Conservation (phyloP, 805 yeast species). For the Ogataea methylovora region DNA sequence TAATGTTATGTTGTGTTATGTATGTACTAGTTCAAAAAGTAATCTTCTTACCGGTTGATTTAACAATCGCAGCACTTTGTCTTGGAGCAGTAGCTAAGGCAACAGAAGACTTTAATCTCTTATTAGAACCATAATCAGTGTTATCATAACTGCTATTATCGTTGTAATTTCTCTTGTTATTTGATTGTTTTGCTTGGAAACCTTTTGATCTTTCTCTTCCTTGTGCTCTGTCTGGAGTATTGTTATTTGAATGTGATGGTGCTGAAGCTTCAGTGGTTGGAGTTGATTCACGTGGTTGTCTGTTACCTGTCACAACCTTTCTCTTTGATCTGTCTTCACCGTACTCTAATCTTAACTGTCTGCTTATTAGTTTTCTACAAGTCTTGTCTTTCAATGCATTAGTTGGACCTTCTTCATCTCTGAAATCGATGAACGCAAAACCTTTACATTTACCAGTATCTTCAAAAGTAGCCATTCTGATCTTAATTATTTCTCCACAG, state of each 20-base stretch:
- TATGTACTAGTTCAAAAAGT: slow-evolving; percentile 62
- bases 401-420: slow-evolving; percentile 73
- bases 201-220: slow-evolving; percentile 15
- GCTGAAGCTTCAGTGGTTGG: slow-evolving; percentile 1
- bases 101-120: slow-evolving; percentile 66
- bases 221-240: slow-evolving; percentile 5
- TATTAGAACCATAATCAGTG: slow-evolving; percentile 22
- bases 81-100: slow-evolving; percentile 87
- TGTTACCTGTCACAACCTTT: slow-evolving; percentile 15
- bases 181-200: slow-evolving; percentile 17
- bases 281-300: not conserved
- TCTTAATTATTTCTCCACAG: slow-evolving; percentile 77
- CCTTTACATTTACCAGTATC: slow-evolving; percentile 97
- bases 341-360: slow-evolving; percentile 78
- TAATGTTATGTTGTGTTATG: too few relatives aligned
- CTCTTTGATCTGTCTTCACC: slow-evolving; percentile 84
- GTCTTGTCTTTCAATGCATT: slow-evolving; percentile 68
- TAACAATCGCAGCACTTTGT: slow-evolving; percentile 81
- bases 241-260: slow-evolving; percentile 1
- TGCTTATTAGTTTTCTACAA: slow-evolving; percentile 58
- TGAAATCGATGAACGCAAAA: slow-evolving; percentile 86
- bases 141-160: slow-evolving; percentile 8
- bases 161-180: slow-evolving; percentile 1
- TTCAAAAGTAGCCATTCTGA: slow-evolving; percentile 97
- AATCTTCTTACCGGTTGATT: slow-evolving; percentile 82